phyloP scores from a whole-genome alignment of 106 monocot species.

The Cymbidium sinense region DNA sequence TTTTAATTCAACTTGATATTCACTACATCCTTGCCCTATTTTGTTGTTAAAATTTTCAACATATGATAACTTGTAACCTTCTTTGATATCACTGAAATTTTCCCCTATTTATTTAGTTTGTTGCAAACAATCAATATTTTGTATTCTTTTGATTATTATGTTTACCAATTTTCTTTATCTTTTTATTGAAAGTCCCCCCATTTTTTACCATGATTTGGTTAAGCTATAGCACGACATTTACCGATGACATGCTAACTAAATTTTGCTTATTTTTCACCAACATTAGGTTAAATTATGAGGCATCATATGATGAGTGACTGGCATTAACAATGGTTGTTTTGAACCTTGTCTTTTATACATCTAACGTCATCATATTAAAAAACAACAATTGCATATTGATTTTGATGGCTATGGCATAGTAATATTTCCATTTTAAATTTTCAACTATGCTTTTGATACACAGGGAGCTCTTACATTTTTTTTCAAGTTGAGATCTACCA shows the following conservation, averaged over 20 bases:
- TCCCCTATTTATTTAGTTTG: background rate
- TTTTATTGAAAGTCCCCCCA: background rate
- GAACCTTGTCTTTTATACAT: background rate
- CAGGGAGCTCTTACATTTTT: no score
- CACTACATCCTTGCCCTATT: no score
- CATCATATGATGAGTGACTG: no score
- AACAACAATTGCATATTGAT: background rate
- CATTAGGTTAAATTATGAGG: background rate
- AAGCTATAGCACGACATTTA: background rate
- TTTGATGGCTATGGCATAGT: background rate
- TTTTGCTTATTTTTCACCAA: no score
- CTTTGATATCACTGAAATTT: background rate
- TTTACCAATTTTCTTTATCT: background rate
- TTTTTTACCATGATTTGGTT: background rate
- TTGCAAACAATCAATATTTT: no score
- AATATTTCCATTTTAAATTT: no score
- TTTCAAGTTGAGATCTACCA: no score
- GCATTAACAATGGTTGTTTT: background rate
- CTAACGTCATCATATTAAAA: background rate
- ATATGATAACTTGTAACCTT: background rate
- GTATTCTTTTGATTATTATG: no score
- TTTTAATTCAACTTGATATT: no score
- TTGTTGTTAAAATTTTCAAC: no score
- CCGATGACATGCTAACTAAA: background rate
- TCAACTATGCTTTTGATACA: no score